Evolutionary conservation across 2,329 filamentous ascomycete species (phyloP).

Genomic region (Teratosphaeriaceae sp.): DNA sequence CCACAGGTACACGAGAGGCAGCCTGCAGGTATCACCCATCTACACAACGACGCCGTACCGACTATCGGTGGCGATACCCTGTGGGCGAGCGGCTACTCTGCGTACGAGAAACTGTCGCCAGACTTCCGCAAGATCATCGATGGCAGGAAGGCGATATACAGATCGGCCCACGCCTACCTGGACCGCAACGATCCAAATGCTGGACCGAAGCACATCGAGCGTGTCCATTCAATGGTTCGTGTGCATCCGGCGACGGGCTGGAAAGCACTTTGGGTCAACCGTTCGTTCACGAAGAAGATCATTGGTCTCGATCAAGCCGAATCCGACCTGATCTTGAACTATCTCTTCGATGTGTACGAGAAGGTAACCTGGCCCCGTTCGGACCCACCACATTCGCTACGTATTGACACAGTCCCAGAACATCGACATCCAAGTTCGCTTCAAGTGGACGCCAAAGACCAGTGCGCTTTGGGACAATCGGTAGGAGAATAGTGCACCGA

Average conservation of each 20-base stretch:
- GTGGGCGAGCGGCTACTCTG: constrained; percentile 64
- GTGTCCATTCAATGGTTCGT: constrained; percentile 61
- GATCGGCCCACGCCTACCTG: constrained; percentile 60
- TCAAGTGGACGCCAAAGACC: constrained; percentile 62
- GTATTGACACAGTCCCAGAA: constrained; percentile 42
- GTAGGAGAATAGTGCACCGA: not conserved
- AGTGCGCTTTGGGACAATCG: constrained; percentile 67
- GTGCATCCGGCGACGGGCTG: constrained; percentile 68
- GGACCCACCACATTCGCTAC: too few species aligned
- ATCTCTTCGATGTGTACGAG: constrained; percentile 63
- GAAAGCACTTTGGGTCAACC: constrained; percentile 68
- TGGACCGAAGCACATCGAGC: constrained; percentile 61
- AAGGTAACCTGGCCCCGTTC: too few species aligned
- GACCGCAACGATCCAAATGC: constrained; percentile 55
- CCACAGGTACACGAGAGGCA: constrained; percentile 58
- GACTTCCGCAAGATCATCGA: constrained; percentile 65
- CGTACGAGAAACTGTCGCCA: constrained; percentile 67
- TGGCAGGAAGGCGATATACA: constrained; percentile 58
- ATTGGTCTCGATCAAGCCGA: constrained; percentile 63
- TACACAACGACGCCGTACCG: constrained; percentile 47
- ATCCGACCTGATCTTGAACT: constrained; percentile 60
- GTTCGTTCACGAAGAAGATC: constrained; percentile 61
- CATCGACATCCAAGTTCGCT: constrained; percentile 65
- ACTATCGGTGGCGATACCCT: constrained; percentile 62
- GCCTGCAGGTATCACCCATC: constrained; percentile 49